Base-by-base conservation (phyloP, 2,329 filamentous ascomycete species). In the Rutstroemia sp. region DNA sequence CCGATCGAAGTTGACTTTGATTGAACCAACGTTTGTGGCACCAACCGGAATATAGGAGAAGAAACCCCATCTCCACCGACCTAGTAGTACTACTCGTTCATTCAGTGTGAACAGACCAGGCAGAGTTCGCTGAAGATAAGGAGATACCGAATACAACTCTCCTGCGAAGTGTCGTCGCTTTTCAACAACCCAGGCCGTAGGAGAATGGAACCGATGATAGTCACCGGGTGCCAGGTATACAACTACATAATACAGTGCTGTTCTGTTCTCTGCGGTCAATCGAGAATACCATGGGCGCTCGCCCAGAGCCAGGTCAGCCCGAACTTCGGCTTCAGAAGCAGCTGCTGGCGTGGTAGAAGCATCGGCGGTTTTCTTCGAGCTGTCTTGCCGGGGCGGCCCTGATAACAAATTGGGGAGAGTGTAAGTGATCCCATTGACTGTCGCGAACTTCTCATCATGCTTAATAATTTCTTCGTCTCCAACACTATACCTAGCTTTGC, bases 141-240 rank as follows among this genome's bases (percentile, higher is more conserved):
- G 94, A 0, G 90, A 95, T 4, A 99, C 94, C 54, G 87, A 92
- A 77, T 89, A 99, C 8, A 99, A 79, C 72, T 99, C 95, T 57
- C 94, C 94, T 0, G 94, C 92, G 69, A 99, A 99, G 75, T 99
- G 94, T n/a, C 94, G 88, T 45, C 95, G 85, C 62, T 86, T 86
- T 73, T 96, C 89, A 37, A 94, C 94, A 16, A 99, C 91, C 94
- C 94, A 99, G 64, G 89, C 88, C 2, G 90, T 86, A 0, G 94
- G 94, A 1, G 89, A 95, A 75, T 99, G 95, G 77, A 97, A 99
- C 62, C 92, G 89, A 75, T 99, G 94, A 75, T 99, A 99, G 75
- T 99, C 95, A 50, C 94, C 94, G 0, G 94, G 94, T 0, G 95
- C 94, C 45, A 99, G 83, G 73, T 99, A 99, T 68, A 99, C 84